These are phyloP conservation scores for Citrus glauca DNA, from an alignment of 345 rosid species.

Conservation along the genomic window DNA sequence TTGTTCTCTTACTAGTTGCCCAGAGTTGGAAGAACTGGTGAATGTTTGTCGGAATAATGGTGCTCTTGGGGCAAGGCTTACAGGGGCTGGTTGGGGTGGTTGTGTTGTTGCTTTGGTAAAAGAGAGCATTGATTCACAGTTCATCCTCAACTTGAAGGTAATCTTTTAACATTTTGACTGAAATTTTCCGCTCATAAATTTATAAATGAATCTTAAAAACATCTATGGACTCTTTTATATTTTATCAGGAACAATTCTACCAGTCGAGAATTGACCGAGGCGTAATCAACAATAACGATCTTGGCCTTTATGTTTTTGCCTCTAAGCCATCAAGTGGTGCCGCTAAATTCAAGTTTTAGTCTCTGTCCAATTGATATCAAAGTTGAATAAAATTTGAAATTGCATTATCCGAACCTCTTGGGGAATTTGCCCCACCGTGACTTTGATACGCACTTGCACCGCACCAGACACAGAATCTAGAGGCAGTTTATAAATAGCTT, in stretches of 20 bases:
- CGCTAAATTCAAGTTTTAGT: conserved; percentile 72
- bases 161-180: background rate
- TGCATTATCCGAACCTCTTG: background rate
- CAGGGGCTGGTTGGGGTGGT: conserved; percentile 99
- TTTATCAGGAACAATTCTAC: conserved; percentile 73
- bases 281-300: conserved; percentile 55
- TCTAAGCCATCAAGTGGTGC: conserved; percentile 99
- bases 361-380: background rate
- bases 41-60: conserved; percentile 53
- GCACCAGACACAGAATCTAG: too few relatives aligned
- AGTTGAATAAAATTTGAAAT: too few relatives aligned
- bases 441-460: too few relatives aligned
- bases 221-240: too few relatives aligned
- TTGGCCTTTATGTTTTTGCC: conserved; percentile 86
- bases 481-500: too few relatives aligned
- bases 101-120: conserved; percentile 90
- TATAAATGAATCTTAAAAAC: background rate
- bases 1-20: conserved; percentile 48
- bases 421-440: too few relatives aligned
- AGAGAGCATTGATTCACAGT: conserved; percentile 70
- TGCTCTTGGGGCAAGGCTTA: conserved; percentile 93
- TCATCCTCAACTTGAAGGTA: conserved; percentile 80
- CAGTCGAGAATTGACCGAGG: conserved; percentile 72
- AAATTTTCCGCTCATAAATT: background rate
- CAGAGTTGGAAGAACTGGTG: conserved; percentile 94